Percentiles rank a stretch among this genome's conserved stretches.
phyloP scores from a whole-genome alignment of 345 rosid species.

The Rhodamnia rubescens region DNA sequence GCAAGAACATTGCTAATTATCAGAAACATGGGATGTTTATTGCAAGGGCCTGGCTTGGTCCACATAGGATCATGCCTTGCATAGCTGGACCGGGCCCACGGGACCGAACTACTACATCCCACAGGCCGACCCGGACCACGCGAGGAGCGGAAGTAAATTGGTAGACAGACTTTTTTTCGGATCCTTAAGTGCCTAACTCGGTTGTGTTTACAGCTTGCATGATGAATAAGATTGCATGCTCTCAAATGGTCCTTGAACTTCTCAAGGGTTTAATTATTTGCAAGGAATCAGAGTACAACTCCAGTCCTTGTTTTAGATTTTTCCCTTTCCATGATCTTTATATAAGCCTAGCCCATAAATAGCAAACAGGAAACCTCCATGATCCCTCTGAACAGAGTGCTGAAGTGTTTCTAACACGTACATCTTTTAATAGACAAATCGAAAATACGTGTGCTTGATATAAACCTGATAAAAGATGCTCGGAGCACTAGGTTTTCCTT shows the following conservation, averaged over 20 bases:
- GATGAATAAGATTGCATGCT: not conserved
- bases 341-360: not conserved
- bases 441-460: not conserved
- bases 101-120: no score
- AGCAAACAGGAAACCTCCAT: not conserved
- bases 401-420: not conserved
- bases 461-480: not conserved
- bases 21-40: not conserved
- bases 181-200: not conserved
- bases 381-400: not conserved
- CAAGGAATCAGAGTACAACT: not conserved
- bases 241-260: not conserved
- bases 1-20: not conserved
- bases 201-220: not conserved
- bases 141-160: not conserved
- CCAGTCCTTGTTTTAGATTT: not conserved
- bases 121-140: not conserved
- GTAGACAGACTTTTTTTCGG: not conserved
- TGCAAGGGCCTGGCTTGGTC: no score
- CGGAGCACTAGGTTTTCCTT: slow-evolving; percentile 30
- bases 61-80: no score
- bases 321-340: not conserved
- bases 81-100: no score
- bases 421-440: not conserved
- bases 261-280: not conserved